Evolutionary conservation across 805 yeast species (phyloP), one percentile per base, ranked within the genome.

Genomic region (Spathaspora arborariae): DNA sequence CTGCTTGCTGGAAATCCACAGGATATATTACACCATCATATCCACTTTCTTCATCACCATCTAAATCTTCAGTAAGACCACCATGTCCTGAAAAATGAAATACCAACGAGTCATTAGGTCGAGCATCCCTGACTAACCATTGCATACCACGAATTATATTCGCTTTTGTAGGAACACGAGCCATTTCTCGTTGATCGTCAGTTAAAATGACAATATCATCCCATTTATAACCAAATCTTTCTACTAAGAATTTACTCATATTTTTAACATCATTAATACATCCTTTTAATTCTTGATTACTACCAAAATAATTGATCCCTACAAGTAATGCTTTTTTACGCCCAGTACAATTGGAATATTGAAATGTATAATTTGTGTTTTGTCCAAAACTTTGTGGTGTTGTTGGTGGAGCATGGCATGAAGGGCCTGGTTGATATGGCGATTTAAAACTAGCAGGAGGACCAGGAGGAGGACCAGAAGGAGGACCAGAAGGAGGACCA

Each of bases 11-110:
- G 53, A 65, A 68, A 48, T 68, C 73, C 10, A 68, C 51, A 2
- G 73, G 73, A 46, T 67, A 67, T 33, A 68, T 65, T 13, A 64
- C 70, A 24, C 66, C 70, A 45, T 68, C 73, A 40, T 34, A 57
- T 1, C 73, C 73, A 35, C 58, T 57, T 19, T 65, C 72, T 50
- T 68, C 73, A 45, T 67, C 72, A 5, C 73, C 73, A 46, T 66
- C 65, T 42, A 53, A 48, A 51, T 68, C 72, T 41, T 59, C 56
- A 6, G 71, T 66, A 11, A 55, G 54, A 34, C 72, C 73, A 15
- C 73, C 73, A 51, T 68, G 73, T n/a, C 73, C 73, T 6, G 67
- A 60, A 45, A 65, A 68, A 49, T 67, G 72, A 58, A 68, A 67
- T 35, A 67, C 67, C 42, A 68, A 58, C 35, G 73, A 67, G 45